Base-by-base conservation (phyloP, 306 rosid genomes). In the Sophora flavescens region DNA sequence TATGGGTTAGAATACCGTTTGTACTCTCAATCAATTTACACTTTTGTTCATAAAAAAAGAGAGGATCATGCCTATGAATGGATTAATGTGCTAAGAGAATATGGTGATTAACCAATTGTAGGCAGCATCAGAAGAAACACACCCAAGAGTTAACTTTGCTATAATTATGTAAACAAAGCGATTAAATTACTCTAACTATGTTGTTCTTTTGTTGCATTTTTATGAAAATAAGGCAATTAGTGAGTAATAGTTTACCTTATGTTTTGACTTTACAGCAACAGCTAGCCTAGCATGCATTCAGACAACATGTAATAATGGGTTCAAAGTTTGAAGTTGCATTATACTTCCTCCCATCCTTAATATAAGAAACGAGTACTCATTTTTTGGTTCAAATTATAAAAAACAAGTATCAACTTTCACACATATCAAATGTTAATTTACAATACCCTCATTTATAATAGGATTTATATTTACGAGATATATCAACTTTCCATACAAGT, bases 131-230 rank as follows among this genome's bases (percentile, higher is more conserved):
- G 66, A 45, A 78, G 28, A 39, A 42, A 32, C 32, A n/a, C 32
- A 28, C 28, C 4, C 15, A 64, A 52, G 4, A 63, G 32, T 26
- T 71, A 70, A 47, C 48, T 56, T 73, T 73, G 70, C 76, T 74
- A 68, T 65, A 74, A 58, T 54, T 57, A 74, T 14, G 63, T 10
- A 67, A 74, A 74, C 76, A 67, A 50, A 51, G 72, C 17, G 2
- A 70, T 61, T 58, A 3, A 59, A 68, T 22, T 62, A 48, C 64
- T 52, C 8, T 41, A 63, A 18, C 14, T 3, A 39, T 12, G 13
- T 6, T 6, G 65, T 7, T 48, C 22, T 60, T 42, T 3, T 15
- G 4, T 32, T 48, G 7, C 33, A 22, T 17, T 61, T 18, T 16
- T 33, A 62, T 50, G 36, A 41, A 67, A 54, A 50, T 3, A 62